These are phyloP conservation scores for Bolboschoenus planiculmis DNA, from an alignment of 176 grass and related monocot genomes.

Conservation along the genomic window DNA sequence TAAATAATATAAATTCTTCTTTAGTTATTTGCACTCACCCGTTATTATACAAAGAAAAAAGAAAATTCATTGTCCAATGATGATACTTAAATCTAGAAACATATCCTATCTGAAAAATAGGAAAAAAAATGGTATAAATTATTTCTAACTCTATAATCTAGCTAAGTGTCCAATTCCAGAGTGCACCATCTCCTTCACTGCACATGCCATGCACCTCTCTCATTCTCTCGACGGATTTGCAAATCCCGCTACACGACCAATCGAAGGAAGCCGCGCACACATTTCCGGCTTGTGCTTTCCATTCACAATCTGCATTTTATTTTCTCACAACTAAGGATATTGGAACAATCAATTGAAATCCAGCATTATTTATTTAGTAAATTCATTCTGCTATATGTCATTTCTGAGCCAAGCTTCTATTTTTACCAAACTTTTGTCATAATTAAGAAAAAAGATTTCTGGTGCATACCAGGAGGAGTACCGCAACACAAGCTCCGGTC, in stretches of 20 bases:
- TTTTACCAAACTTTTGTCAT: not conserved
- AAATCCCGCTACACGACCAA: slow-evolving; percentile 75
- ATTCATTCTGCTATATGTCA: not conserved
- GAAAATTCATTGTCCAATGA: not conserved
- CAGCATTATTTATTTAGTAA: not conserved
- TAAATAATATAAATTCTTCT: slow-evolving; percentile 1
- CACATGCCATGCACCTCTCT: slow-evolving; percentile 61
- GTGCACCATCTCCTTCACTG: slow-evolving; percentile 56
- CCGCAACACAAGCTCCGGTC: slow-evolving; percentile 89
- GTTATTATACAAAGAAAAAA: not conserved
- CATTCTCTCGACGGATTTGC: slow-evolving; percentile 71
- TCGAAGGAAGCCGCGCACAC: slow-evolving; percentile 78
- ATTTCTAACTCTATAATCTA: not conserved
- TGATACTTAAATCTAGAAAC: not conserved
- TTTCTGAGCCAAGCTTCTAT: not conserved
- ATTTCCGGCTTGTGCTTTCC: slow-evolving; percentile 70
- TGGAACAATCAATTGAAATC: not conserved
- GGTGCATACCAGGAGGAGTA: slow-evolving; percentile 58
- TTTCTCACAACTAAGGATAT: not conserved
- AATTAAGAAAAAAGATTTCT: not conserved
- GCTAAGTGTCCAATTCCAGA: slow-evolving; percentile 47
- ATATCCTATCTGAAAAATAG: not conserved
- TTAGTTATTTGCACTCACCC: not conserved
- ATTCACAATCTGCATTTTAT: slow-evolving; percentile 54
- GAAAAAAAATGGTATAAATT: not conserved